Evolutionary conservation across 1,284 basidiomycete species (phyloP).

Genomic region (Macrocystidia cucumis): DNA sequence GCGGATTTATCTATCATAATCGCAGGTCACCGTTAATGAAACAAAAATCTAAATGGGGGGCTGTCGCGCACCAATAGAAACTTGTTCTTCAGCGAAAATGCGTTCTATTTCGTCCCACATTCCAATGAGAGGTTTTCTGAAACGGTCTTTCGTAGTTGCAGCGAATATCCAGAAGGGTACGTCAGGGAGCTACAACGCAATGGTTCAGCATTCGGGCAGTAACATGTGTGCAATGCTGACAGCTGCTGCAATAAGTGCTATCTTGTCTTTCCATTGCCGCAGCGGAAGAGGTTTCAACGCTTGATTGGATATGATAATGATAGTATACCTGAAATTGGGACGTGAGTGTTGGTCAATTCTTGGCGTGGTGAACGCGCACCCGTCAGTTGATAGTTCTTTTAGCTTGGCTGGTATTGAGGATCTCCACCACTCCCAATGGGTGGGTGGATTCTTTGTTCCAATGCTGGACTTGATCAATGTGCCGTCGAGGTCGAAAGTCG

Average conservation of each 20-base stretch:
- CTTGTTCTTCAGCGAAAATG: slow-evolving; percentile 48
- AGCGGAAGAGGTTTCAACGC: slow-evolving; percentile 40
- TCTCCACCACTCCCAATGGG: slow-evolving; percentile 77
- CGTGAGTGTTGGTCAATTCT: not conserved
- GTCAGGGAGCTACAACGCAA: slow-evolving; percentile 44
- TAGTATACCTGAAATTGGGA: slow-evolving; percentile 44
- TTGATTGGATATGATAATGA: slow-evolving; percentile 83
- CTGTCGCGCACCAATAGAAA: slow-evolving; percentile 53
- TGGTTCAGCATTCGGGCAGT: slow-evolving; percentile 1
- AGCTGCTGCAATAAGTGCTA: slow-evolving; percentile 58
- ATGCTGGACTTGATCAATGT: slow-evolving; percentile 69
- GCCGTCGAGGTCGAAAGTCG: slow-evolving; percentile 85
- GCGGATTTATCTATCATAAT: slow-evolving; percentile 44
- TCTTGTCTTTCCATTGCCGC: slow-evolving; percentile 70
- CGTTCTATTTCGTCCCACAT: slow-evolving; percentile 75
- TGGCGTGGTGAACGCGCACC: slow-evolving; percentile 33
- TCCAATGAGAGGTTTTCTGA: slow-evolving; percentile 85
- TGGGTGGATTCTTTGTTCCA: slow-evolving; percentile 33
- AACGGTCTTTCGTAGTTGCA: slow-evolving; percentile 68
- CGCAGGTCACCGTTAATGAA: not conserved
- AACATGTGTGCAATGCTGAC: slow-evolving; percentile 31
- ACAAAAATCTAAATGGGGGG: not conserved
- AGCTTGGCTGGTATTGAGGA: slow-evolving; percentile 58
- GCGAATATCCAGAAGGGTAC: slow-evolving; percentile 80
- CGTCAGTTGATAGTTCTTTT: slow-evolving; percentile 48